These are phyloP conservation scores for Aspergillus novoparasiticus DNA, from an alignment of 2,329 filamentous ascomycete species.

Conservation along the genomic window DNA sequence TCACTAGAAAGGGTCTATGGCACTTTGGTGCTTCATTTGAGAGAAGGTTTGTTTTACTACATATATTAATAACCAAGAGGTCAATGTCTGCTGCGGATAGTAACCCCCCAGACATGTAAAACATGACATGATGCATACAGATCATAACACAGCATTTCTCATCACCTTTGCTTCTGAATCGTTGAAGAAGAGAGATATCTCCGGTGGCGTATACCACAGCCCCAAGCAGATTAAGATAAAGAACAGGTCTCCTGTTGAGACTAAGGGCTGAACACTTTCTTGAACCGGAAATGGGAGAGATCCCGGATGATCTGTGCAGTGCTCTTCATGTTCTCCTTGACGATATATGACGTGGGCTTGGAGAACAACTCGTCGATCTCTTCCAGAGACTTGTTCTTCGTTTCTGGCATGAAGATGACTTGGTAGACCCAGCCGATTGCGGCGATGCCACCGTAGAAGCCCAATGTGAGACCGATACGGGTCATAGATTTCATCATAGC, in stretches of 20 bases:
- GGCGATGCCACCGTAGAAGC: constrained; percentile 75
- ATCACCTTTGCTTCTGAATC: background rate
- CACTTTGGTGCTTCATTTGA: no score
- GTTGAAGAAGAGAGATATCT: background rate
- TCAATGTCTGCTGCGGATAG: background rate
- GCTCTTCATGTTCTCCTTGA: constrained; percentile 58
- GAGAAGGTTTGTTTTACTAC: background rate
- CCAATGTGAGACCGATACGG: constrained; percentile 65
- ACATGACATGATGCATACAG: background rate
- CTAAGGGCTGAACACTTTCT: constrained; percentile 50
- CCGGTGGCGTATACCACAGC: background rate
- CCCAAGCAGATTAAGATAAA: background rate
- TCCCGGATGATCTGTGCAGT: constrained; percentile 50
- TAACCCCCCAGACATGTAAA: background rate
- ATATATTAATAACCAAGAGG: background rate
- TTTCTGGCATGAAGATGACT: constrained; percentile 75
- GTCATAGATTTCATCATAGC: constrained; percentile 70
- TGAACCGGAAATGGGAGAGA: constrained; percentile 46
- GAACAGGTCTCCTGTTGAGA: background rate
- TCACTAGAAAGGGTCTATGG: no score
- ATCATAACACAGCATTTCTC: background rate
- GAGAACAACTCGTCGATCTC: constrained; percentile 71
- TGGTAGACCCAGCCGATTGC: constrained; percentile 72
- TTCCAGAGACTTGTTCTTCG: constrained; percentile 69
- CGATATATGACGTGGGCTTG: constrained; percentile 64